These are phyloP conservation scores for Trifolium fragiferum DNA, from an alignment of 306 rosid species.

Conservation along the genomic window DNA sequence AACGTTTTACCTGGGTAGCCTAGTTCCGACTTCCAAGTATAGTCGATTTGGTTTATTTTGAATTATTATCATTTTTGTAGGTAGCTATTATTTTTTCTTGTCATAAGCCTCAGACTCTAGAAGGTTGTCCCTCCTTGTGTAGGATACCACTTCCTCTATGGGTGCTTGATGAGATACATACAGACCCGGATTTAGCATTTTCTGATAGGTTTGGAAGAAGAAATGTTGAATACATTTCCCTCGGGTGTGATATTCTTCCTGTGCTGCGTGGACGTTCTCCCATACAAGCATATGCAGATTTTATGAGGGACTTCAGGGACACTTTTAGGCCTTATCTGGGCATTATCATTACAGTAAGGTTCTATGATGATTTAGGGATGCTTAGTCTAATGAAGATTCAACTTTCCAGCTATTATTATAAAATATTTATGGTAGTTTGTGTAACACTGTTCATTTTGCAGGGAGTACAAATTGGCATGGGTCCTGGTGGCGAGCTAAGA, in stretches of 20 bases:
- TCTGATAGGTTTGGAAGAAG: conserved; percentile 83
- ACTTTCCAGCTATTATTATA: conserved; percentile 25
- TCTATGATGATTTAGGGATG: conserved; percentile 37
- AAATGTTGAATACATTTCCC: conserved; percentile 77
- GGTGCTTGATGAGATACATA: conserved; percentile 80
- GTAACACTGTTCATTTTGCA: conserved; percentile 44
- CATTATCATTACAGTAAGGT: conserved; percentile 71
- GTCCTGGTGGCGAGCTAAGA: conserved; percentile 91
- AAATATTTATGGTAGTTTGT: conserved; percentile 37
- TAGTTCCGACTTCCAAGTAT: conserved; percentile 35
- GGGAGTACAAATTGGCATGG: conserved; percentile 95
- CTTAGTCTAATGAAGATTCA: conserved; percentile 21
- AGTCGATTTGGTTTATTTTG: conserved; percentile 47
- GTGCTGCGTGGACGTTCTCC: conserved; percentile 88
- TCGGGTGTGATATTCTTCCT: conserved; percentile 90
- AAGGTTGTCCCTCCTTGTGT: conserved; percentile 51
- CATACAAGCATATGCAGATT: conserved; percentile 79
- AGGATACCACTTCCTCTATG: conserved; percentile 93
- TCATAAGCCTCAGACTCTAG: conserved; percentile 49
- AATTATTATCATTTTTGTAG: conserved; percentile 38
- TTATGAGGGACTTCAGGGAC: conserved; percentile 86
- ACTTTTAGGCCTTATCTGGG: conserved; percentile 69
- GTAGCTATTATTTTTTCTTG: conserved; percentile 44
- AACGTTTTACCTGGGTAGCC: conserved; percentile 26
- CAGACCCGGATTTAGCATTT: conserved; percentile 75